Conservation (phyloP, 1,284 basidiomycete genomes). For the Tylopilus sp. region DNA sequence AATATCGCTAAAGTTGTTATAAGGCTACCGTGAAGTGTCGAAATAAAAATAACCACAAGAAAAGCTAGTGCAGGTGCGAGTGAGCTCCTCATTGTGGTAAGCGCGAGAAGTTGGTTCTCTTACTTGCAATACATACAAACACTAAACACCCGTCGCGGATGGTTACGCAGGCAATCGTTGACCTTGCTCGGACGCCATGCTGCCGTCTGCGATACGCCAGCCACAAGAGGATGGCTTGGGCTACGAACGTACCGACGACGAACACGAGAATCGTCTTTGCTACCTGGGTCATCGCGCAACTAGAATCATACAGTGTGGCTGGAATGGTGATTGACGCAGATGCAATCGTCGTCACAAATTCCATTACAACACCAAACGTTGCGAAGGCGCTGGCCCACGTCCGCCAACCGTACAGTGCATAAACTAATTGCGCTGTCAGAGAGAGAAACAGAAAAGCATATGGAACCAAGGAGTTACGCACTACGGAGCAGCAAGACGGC, state of each 20-base stretch:
- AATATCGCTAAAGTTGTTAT: conserved; percentile 11
- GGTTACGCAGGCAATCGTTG: conserved; percentile 16
- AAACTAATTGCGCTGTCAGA: conserved; percentile 14
- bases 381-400: conserved; percentile 4
- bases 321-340: conserved; percentile 8
- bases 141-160: conserved; percentile 25
- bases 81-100: conserved; percentile 5
- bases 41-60: conserved; percentile 3
- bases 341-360: conserved; percentile 1
- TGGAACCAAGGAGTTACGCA: conserved; percentile 2
- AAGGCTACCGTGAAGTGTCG: conserved; percentile 7
- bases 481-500: conserved; percentile 19
- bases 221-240: conserved; percentile 20
- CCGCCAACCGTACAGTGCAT: conserved; percentile 15
- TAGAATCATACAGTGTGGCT: conserved; percentile 6
- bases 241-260: conserved; percentile 7
- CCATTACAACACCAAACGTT: conserved; percentile 8
- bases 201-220: conserved; percentile 20
- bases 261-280: conserved; percentile 13
- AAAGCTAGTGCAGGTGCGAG: not conserved
- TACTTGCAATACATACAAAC: conserved; percentile 17
- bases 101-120: conserved; percentile 4
- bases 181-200: not conserved
- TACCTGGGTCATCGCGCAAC: conserved; percentile 9
- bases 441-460: not conserved